These are phyloP conservation scores for Lactarius indigo DNA, from an alignment of 768 basidiomycete species.

Conservation along the genomic window DNA sequence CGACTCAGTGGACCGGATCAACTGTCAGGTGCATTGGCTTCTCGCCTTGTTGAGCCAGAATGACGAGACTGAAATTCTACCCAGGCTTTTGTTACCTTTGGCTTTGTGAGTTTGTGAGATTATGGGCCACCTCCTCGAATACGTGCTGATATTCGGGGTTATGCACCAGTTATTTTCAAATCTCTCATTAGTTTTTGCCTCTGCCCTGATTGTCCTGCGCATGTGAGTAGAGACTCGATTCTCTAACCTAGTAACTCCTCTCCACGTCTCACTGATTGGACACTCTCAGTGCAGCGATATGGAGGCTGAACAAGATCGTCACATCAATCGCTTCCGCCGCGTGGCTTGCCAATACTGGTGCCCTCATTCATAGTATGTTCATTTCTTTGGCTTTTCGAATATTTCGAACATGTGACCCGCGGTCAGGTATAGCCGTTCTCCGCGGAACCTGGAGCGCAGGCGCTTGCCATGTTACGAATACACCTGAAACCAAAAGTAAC, in stretches of 20 bases:
- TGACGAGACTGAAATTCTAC: background rate
- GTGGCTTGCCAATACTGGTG: background rate
- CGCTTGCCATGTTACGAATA: background rate
- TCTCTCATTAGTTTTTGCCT: slow-evolving; percentile 5
- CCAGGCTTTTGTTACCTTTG: background rate
- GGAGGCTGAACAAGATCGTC: slow-evolving; percentile 1
- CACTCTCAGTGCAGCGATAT: slow-evolving; percentile 6
- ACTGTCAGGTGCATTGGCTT: too few relatives aligned
- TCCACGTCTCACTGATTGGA: background rate
- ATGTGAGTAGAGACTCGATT: too few relatives aligned
- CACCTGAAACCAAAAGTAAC: background rate
- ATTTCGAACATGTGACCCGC: too few relatives aligned
- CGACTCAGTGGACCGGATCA: too few relatives aligned
- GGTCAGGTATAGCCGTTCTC: background rate
- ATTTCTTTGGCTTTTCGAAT: background rate
- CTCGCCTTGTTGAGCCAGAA: background rate
- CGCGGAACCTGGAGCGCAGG: background rate
- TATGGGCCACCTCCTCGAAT: too few relatives aligned
- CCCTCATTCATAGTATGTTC: too few relatives aligned
- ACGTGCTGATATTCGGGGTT: background rate
- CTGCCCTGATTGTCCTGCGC: slow-evolving; percentile 15
- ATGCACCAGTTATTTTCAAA: slow-evolving; percentile 1
- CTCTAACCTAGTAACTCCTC: background rate
- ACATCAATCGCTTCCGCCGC: background rate
- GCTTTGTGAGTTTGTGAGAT: slow-evolving; percentile 1